Conservation (phyloP, 768 basidiomycete genomes). For the Mycena galopus region DNA sequence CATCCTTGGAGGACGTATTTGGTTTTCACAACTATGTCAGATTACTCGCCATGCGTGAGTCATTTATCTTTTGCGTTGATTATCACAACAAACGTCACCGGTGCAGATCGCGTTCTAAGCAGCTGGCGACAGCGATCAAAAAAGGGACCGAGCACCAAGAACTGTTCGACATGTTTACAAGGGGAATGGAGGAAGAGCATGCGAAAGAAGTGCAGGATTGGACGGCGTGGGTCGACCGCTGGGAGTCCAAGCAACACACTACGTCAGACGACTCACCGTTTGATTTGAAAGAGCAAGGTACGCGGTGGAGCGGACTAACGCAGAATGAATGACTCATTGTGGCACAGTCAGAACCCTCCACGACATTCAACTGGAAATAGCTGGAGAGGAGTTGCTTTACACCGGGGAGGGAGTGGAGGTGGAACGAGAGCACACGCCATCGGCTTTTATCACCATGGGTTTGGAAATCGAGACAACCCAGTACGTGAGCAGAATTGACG, state of each 20-base stretch:
- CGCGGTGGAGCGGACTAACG: no score
- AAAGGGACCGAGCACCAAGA: neutral
- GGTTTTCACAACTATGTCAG: neutral
- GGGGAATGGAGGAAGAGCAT: neutral
- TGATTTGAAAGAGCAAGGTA: neutral
- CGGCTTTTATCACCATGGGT: neutral
- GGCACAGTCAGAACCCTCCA: neutral
- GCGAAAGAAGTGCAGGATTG: neutral
- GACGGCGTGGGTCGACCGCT: neutral
- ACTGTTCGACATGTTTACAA: neutral
- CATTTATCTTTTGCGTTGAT: no score
- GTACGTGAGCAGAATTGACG: neutral
- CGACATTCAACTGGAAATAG: conserved; percentile 7
- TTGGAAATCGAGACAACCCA: neutral
- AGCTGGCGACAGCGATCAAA: neutral
- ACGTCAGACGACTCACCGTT: neutral
- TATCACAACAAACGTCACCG: neutral
- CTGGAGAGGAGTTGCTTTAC: neutral
- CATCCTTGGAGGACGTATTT: neutral
- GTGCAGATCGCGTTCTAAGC: neutral
- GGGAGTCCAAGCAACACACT: neutral
- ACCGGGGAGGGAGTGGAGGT: conserved; percentile 10
- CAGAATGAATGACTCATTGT: no score
- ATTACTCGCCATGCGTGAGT: neutral
- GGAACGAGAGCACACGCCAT: neutral